These are phyloP conservation scores for Alternaria atra DNA, from an alignment of 2,329 filamentous ascomycete genomes.

Conservation along the genomic window DNA sequence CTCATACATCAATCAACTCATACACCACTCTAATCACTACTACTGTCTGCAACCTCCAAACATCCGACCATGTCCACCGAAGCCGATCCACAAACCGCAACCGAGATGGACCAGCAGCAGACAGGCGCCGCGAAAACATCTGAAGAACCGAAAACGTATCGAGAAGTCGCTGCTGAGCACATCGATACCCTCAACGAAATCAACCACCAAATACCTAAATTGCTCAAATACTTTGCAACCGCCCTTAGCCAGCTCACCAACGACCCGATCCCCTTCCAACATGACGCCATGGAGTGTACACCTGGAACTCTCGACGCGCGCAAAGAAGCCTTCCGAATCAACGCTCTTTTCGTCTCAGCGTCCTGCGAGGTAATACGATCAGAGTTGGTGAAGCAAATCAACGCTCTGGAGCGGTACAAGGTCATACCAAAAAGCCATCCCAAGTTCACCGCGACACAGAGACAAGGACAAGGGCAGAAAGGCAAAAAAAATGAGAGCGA, in stretches of 20 bases:
- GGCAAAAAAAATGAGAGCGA: slow-evolving; percentile 19
- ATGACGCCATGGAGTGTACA: slow-evolving; percentile 38
- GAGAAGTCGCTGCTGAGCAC: slow-evolving; percentile 42
- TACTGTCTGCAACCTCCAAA: background rate
- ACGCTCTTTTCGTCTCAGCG: slow-evolving; percentile 76
- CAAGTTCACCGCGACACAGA: slow-evolving; percentile 21
- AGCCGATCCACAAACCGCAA: slow-evolving; percentile 10
- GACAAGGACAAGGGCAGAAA: slow-evolving; percentile 8
- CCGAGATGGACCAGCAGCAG: slow-evolving; percentile 12
- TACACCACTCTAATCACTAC: background rate
- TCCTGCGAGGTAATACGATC: slow-evolving; percentile 65
- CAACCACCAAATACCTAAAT: slow-evolving; percentile 38
- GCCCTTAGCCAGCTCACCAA: slow-evolving; percentile 71
- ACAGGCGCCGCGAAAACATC: slow-evolving; percentile 1
- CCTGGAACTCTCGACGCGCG: slow-evolving; percentile 53
- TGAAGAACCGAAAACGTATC: slow-evolving; percentile 36
- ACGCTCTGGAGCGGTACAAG: slow-evolving; percentile 41
- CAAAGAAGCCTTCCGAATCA: slow-evolving; percentile 47
- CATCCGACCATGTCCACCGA: slow-evolving; percentile 27
- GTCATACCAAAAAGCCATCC: slow-evolving; percentile 44
- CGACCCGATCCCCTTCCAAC: slow-evolving; percentile 60
- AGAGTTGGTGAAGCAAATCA: slow-evolving; percentile 40
- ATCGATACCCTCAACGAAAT: slow-evolving; percentile 45
- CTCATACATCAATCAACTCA: background rate
- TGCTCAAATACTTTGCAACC: slow-evolving; percentile 82